Conservation (phyloP, 139 green algal species). For the Auxenochlorella pyrenoidosa region DNA sequence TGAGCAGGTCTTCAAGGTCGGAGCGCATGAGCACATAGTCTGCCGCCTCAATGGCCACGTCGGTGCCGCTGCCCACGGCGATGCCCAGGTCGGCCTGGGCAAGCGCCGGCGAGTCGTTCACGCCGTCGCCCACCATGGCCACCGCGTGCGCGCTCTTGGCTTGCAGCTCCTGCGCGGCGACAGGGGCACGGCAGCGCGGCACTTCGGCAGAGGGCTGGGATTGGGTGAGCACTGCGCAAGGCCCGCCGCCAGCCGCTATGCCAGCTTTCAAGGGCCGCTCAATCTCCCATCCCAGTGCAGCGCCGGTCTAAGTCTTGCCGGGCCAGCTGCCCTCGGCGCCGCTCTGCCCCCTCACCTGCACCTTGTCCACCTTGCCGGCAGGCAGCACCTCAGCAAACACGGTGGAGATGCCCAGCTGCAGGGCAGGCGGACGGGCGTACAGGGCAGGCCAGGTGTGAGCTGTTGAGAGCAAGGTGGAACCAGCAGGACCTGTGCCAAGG, state of each 20-base stretch:
- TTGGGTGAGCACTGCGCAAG: too few species aligned
- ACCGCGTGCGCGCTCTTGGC: constrained; percentile 63
- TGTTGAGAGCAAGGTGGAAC: too few species aligned
- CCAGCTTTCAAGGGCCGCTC: too few species aligned
- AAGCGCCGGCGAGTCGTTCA: constrained; percentile 98
- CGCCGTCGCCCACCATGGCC: constrained; percentile 98
- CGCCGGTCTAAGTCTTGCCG: too few species aligned
- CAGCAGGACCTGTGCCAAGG: too few species aligned
- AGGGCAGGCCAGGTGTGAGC: neutral
- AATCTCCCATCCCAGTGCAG: too few species aligned
- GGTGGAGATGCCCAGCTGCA: constrained; percentile 67
- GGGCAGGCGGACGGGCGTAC: too few species aligned
- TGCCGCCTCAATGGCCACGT: constrained; percentile 89
- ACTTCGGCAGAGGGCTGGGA: too few species aligned
- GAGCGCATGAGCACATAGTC: constrained; percentile 95
- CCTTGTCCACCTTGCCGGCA: constrained; percentile 73
- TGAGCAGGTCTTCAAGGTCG: constrained; percentile 92
- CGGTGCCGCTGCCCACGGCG: constrained; percentile 83
- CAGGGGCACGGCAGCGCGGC: neutral
- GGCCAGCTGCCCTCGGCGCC: neutral
- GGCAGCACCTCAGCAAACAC: constrained; percentile 63
- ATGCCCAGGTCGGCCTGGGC: constrained; percentile 94
- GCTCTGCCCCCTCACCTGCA: neutral
- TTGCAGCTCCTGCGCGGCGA: constrained; percentile 66
- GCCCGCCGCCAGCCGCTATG: too few species aligned